Percentiles rank a stretch among this genome's conserved stretches.
phyloP scores from a whole-genome alignment of 805 yeast species.

The Komagataella mondaviorum region DNA sequence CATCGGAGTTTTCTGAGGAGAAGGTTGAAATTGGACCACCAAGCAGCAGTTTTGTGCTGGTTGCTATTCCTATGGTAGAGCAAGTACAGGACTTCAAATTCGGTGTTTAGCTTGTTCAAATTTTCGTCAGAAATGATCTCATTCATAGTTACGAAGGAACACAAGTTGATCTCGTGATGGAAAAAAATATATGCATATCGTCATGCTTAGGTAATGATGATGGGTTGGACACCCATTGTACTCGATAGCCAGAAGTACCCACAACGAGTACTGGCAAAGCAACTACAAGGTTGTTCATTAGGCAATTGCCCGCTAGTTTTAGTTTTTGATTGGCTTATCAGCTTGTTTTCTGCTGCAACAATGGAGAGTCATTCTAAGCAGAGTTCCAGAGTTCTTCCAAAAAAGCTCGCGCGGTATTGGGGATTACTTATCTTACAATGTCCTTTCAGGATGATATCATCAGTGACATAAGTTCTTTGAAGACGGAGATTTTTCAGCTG shows the following conservation, averaged over 20 bases:
- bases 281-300: too few relatives aligned
- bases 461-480: conserved; percentile 3
- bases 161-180: background rate
- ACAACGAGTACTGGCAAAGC: too few relatives aligned
- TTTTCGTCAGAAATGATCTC: background rate
- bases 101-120: conserved; percentile 20
- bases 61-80: conserved; percentile 60
- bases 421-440: background rate
- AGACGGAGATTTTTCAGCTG: conserved; percentile 2
- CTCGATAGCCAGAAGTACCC: too few relatives aligned
- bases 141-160: background rate
- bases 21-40: conserved; percentile 67
- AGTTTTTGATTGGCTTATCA: background rate
- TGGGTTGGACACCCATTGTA: too few relatives aligned
- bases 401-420: background rate
- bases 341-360: background rate
- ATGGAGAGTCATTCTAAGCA: background rate
- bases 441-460: background rate
- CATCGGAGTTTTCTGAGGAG: conserved; percentile 42
- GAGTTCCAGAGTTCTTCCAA: too few relatives aligned
- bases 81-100: conserved; percentile 45
- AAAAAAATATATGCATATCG: background rate
- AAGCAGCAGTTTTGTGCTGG: conserved; percentile 57
- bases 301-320: too few relatives aligned
- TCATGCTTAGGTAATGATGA: background rate